Base-by-base conservation (phyloP, 2,329 filamentous ascomycete species). In the Talaromyces rugulosus region DNA sequence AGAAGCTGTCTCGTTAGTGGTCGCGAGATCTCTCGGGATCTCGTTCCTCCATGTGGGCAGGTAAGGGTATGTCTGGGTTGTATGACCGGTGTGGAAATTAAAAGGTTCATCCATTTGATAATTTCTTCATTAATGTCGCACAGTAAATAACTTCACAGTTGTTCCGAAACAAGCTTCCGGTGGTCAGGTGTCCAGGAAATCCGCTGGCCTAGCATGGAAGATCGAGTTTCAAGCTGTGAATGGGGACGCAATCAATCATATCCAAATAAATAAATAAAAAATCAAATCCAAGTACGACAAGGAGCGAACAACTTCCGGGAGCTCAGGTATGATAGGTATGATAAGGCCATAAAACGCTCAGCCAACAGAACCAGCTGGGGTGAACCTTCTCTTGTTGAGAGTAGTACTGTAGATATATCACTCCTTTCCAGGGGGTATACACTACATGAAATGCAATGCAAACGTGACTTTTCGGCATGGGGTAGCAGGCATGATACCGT, bases 81-180 rank as follows among this genome's bases (percentile, higher is more conserved):
- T 23, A 58, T 54, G 60, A 59, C 54, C 36, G 52, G 33, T 27
- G 42, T 52, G 51, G 51, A 42, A 52, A 56, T 47, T 56, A 52
- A 52, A 18, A 27, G 28, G 58, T 62, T 31, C 51, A 59, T 62
- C 61, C 61, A 62, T 62, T 59, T 59, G 52, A 59, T 40, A 27
- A 34, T 51, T 55, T 28, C 51, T 47, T 59, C 33, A 62, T 59
- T 58, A n/a, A 57, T 27, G 42, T 56, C 61, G 52, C 56, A 27
- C 54, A 59, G 27, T 59, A 36, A 58, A 34, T 59, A 50, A 56
- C 47, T 30, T 59, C 40, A 59, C 60, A 59, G 31, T 18, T 52
- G 18, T 27, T 61, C 56, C 54, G 59, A 47, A 54, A 47, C 31
- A 16, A 40, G 36, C 28, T 40, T n/a, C 53, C 30, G 30, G 57